Evolutionary conservation across 1,284 basidiomycete genomes (phyloP), one percentile per base, ranked within the genome.

Genomic region (Boletus albobrunnescens): DNA sequence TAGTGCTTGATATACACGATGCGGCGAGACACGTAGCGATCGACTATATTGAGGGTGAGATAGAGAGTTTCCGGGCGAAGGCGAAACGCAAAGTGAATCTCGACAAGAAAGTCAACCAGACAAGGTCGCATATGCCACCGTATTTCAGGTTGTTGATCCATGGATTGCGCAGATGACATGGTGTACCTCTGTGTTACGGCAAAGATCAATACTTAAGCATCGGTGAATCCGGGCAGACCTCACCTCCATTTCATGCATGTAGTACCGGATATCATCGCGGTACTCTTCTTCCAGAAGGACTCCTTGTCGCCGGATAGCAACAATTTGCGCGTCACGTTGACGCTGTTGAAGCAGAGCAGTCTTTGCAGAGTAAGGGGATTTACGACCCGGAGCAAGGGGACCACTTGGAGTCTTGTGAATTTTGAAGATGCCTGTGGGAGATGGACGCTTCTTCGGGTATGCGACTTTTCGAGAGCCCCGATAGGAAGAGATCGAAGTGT

Each of bases 1-100:
- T 98, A 99, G 72, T 99, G 96, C 70, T 96, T 96, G 75, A 94
- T 94, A 74, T 94, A 98, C 46, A 99, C 96, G 57, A 99, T 89
- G 37, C 96, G 91, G 59, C 94, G 93, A 44, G 96, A 98, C 24
- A 99, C 92, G 70, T 99, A 99, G 59, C 96, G 93, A 71, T 99
- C 96, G 67, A 99, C 87, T 66, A 99, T 95, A 76, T 99, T 99
- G 72, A 98, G 81, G 22, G 95, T 91, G 65, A 99, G 88, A 71
- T 97, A 99, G 51, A 99, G 81, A 2, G 96, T 99, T 73, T 99
- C 96, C 10, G 96, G 94, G 30, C 95, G 91, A 35, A 99, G 82
- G 36, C 94, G 83, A 75, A 97, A 94, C 54, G 90, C 91, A 65
- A 95, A 93, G 72, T 99, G 96, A 56, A 99, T 91, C 71, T 99